These are phyloP conservation scores for Talinum fruticosum DNA, from an alignment of 148 eudicot species.

Conservation along the genomic window DNA sequence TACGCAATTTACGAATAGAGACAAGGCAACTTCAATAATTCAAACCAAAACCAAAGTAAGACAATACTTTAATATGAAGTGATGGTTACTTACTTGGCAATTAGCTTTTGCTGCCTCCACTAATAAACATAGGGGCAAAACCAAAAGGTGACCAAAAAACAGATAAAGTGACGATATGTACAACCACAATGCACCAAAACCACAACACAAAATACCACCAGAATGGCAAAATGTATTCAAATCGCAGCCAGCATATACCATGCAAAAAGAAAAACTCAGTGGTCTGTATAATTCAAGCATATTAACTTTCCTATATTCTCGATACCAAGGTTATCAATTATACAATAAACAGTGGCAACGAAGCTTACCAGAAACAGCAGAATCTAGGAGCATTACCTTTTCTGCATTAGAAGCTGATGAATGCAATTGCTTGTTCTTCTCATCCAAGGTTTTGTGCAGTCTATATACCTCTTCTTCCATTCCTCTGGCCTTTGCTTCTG, in stretches of 20 bases:
- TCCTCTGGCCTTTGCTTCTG: slow-evolving; percentile 66
- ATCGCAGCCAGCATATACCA: slow-evolving; percentile 2
- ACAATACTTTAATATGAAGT: slow-evolving; percentile 28
- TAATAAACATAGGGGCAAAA: slow-evolving; percentile 39
- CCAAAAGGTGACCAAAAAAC: slow-evolving; percentile 39
- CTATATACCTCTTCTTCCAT: slow-evolving; percentile 65
- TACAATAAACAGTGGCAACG: slow-evolving; percentile 1
- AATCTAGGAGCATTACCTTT: slow-evolving; percentile 44
- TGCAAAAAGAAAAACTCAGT: not conserved
- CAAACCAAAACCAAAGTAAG: slow-evolving; percentile 31
- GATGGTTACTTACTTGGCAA: slow-evolving; percentile 29
- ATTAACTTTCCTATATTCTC: slow-evolving; percentile 14
- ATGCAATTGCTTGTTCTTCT: slow-evolving; percentile 59
- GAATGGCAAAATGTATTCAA: slow-evolving; percentile 5
- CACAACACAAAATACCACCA: slow-evolving; percentile 12
- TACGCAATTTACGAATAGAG: slow-evolving; percentile 24
- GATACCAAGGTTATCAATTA: slow-evolving; percentile 9
- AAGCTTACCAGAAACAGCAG: slow-evolving; percentile 17
- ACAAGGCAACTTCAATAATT: slow-evolving; percentile 43
- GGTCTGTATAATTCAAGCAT: slow-evolving; percentile 15
- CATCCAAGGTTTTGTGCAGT: slow-evolving; percentile 76
- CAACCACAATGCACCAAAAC: slow-evolving; percentile 14
- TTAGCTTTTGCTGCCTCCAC: slow-evolving; percentile 29
- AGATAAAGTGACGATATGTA: slow-evolving; percentile 14
- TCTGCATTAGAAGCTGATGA: slow-evolving; percentile 57